Conservation (phyloP, 805 yeast genomes). For the Candida sonorensis region DNA sequence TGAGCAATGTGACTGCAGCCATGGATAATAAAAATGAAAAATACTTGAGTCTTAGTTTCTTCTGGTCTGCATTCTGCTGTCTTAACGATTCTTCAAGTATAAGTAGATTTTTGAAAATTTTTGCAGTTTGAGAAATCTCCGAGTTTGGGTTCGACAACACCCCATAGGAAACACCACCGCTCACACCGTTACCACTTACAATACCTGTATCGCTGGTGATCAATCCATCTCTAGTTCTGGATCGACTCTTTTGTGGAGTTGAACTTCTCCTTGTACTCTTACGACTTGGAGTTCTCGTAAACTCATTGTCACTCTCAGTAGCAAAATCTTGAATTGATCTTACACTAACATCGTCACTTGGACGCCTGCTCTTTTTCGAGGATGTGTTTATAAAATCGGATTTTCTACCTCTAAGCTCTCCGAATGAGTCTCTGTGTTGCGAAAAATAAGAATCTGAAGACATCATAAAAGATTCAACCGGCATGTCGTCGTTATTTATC, state of each 20-base stretch:
- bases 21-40: slow-evolving; percentile 44
- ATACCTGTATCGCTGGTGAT: no score
- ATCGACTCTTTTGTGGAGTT: slow-evolving; percentile 13
- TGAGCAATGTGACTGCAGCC: slow-evolving; percentile 30
- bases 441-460: slow-evolving; percentile 30
- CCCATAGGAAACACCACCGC: slow-evolving; percentile 1
- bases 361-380: slow-evolving; percentile 14
- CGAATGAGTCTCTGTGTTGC: slow-evolving; percentile 23
- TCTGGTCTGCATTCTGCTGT: slow-evolving; percentile 71
- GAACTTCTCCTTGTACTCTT: slow-evolving; percentile 8
- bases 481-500: no score
- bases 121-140: slow-evolving; percentile 38
- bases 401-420: slow-evolving; percentile 17
- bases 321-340: slow-evolving; percentile 14
- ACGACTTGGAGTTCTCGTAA: slow-evolving; percentile 14
- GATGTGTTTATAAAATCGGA: slow-evolving; percentile 7
- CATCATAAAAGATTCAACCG: slow-evolving; percentile 14
- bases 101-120: slow-evolving; percentile 73
- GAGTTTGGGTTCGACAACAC: slow-evolving; percentile 2
- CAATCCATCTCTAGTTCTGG: slow-evolving; percentile 12
- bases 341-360: slow-evolving; percentile 24
- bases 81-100: slow-evolving; percentile 83
- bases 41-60: slow-evolving; percentile 56
- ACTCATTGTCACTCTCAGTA: slow-evolving; percentile 19
- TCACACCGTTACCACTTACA: no score